These are phyloP conservation scores for Striga hermonthica DNA, from an alignment of 305 asterid genomes.

Conservation along the genomic window DNA sequence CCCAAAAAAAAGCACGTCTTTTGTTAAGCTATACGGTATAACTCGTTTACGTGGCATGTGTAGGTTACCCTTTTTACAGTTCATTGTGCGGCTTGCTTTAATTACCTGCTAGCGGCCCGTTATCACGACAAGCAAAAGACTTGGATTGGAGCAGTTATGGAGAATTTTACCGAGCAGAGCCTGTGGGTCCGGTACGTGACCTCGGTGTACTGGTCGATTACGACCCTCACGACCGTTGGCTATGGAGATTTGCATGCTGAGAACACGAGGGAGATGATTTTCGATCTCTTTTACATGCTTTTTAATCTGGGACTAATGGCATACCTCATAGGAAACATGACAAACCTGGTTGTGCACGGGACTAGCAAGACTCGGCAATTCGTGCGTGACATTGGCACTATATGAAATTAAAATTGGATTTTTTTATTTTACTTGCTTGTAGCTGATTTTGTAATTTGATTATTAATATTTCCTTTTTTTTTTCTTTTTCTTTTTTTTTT, in stretches of 20 bases:
- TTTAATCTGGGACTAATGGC: constrained; percentile 37
- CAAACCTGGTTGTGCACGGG: constrained; percentile 53
- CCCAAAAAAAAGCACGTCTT: no score
- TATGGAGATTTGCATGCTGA: constrained; percentile 15
- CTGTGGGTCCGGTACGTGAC: constrained; percentile 3
- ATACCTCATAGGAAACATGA: constrained; percentile 60
- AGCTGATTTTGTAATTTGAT: background rate
- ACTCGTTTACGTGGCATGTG: background rate
- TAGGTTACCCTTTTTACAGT: constrained; percentile 31
- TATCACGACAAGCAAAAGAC: constrained; percentile 1
- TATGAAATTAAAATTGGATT: background rate
- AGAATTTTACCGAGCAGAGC: background rate
- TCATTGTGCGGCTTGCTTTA: constrained; percentile 17
- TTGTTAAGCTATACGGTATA: no score
- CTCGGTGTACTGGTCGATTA: constrained; percentile 26
- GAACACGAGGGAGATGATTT: constrained; percentile 7
- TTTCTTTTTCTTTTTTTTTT: background rate
- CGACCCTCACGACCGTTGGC: constrained; percentile 45
- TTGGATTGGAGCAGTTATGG: constrained; percentile 11
- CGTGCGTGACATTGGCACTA: constrained; percentile 36
- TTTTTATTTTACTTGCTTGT: background rate
- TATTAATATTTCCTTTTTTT: background rate
- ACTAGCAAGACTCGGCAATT: constrained; percentile 50
- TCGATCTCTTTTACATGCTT: constrained; percentile 8
- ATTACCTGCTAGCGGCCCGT: background rate